Base-by-base conservation (phyloP, 805 yeast genomes). In the Barnettozyma californica region DNA sequence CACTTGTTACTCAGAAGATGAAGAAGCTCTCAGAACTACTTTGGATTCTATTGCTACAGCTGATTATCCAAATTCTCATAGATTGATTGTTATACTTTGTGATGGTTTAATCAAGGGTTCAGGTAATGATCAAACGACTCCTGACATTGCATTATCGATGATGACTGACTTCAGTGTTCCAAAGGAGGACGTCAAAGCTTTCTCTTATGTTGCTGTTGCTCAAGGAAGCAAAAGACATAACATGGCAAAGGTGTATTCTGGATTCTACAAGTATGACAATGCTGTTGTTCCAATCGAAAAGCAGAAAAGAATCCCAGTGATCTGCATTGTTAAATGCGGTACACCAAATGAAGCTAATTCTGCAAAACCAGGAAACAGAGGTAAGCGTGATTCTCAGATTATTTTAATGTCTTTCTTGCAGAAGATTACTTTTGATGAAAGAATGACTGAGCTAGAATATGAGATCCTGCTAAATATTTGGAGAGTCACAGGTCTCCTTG, bases 191-290 rank as follows among this genome's bases (percentile, higher is more conserved):
- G 97, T 89, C 6, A 68, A 78, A 61, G 78, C 97, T 0, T 75
- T 81, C 60, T 90, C 97, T 0, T 92, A 94, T 64, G 96, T 94
- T 34, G 95, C 98, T 8, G 97, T 94, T 37, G 96, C 96, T 3
- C 86, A 86, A 58, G 99, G 99, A 57, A 59, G 87, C 4, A 94
- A 89, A 69, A 84, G 99, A 64, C 99, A 94, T 63, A 94, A 94
- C 65, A 90, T 91, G 96, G 97, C 99, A 26, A 92, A 91, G 67
- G 90, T 92, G 2, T 92, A 89, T 62, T 83, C 96, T 11, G 99
- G 99, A 0, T 94, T 87, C 64, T 94, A 94, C 70, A 83, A 83
- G 56, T 94, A 91, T 63, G 82, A 87, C 58, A 86, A 86, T 54
- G 61, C 68, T 3, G 86, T 92, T 1, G 81, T 90, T 40, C 87